Base-by-base conservation (phyloP, 1,139 yeast genomes). In the Williopsis jadinii region DNA sequence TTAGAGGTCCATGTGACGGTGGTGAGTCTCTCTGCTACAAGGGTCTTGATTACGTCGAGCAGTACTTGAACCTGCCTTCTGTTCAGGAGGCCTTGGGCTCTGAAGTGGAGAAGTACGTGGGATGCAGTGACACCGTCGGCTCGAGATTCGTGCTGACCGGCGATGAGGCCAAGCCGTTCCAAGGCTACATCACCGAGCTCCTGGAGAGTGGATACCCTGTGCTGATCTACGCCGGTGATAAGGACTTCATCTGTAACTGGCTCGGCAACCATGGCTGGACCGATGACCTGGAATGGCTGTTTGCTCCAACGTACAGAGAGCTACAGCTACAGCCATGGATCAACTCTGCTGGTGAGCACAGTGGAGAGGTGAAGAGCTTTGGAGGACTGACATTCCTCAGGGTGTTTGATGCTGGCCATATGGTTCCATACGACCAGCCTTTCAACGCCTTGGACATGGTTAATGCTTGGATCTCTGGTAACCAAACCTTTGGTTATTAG, bases 211-310 rank as follows among this genome's bases (percentile, higher is more conserved):
- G 71, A 6, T 61, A 85, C 39, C 95, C 95, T 12, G 86, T 84
- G n/a, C 73, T 85, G 56, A 72, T 84, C 47, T 85, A 85, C 55
- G 95, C 92, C 13, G 95, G 95, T 57, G 95, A 85, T 62, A 84
- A 84, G 65, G 95, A 85, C 63, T 86, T 77, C 62, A 85, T 86
- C 54, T 86, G 95, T 66, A 86, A 86, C 66, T 86, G 95, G 95
- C 71, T 86, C 53, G 95, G 95, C 44, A 85, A 84, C 64, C 74
- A 74, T 58, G 90, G 82, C 8, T 84, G 95, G 94, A 67, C 85
- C 32, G 71, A 83, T 55, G 70, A 65, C 46, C 70, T 85, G 54
- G 78, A 77, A 47, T 84, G 92, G 88, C 60, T 68, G 19, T 68
- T 73, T 34, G 66, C 68, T 38, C 69, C 66, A 9, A 65, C 68